Evolutionary conservation across 2,329 filamentous ascomycete species (phyloP).

Genomic region (Stachybotrys chlorohalonatus): DNA sequence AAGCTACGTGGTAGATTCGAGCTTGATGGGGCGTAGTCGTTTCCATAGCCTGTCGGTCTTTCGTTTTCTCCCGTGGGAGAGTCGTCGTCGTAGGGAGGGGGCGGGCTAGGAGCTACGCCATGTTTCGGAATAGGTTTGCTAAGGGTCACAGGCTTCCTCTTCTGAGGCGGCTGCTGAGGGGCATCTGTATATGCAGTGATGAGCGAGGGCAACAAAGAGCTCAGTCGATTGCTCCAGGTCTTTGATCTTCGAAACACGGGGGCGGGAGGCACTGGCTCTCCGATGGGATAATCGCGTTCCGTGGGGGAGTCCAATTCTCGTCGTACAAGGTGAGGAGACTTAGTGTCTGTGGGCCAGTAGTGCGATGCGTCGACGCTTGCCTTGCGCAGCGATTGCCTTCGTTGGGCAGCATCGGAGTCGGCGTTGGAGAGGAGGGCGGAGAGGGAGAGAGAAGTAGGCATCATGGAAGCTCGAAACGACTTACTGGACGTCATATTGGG

Average conservation of each 20-base stretch:
- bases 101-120: conserved; percentile 9
- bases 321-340: conserved; percentile 10
- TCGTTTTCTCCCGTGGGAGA: conserved; percentile 4
- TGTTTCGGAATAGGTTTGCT: not conserved
- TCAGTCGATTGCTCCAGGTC: conserved; percentile 26
- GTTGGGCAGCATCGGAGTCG: conserved; percentile 12
- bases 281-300: conserved; percentile 2
- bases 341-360: conserved; percentile 6
- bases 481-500: conserved; percentile 38
- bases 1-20: not conserved
- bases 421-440: conserved; percentile 19
- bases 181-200: conserved; percentile 22
- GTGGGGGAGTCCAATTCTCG: conserved; percentile 2
- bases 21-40: not conserved
- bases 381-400: conserved; percentile 14
- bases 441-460: conserved; percentile 27
- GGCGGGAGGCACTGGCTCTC: conserved; percentile 11
- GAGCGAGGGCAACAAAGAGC: conserved; percentile 28
- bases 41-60: not conserved
- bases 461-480: conserved; percentile 28
- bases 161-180: conserved; percentile 8
- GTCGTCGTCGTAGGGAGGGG: conserved; percentile 6
- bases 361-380: conserved; percentile 13
- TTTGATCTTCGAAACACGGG: conserved; percentile 19
- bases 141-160: conserved; percentile 13